Evolutionary conservation across 2,329 filamentous ascomycete species (phyloP).

Genomic region (Daldinia eschscholtzii): DNA sequence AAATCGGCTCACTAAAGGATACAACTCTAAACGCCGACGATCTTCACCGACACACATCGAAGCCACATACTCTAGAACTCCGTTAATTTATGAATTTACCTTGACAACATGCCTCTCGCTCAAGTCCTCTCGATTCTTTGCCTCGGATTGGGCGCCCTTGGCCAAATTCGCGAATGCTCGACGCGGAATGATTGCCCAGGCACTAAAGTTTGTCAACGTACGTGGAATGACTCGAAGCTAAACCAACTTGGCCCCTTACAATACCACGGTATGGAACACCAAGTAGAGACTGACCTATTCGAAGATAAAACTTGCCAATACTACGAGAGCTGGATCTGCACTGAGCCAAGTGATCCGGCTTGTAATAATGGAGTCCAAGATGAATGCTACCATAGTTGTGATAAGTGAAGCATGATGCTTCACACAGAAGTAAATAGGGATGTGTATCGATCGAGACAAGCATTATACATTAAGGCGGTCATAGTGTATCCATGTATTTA

Average conservation of each 20-base stretch:
- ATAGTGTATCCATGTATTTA: not conserved
- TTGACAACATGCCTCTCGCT: not conserved
- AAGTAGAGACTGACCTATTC: not conserved
- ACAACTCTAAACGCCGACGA: not conserved
- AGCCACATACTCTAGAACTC: not conserved
- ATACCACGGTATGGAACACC: not conserved
- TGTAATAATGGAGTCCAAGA: slow-evolving; percentile 8
- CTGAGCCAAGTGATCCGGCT: slow-evolving; percentile 1
- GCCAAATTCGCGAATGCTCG: not conserved
- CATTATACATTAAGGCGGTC: not conserved
- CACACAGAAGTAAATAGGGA: not conserved
- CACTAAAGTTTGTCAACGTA: slow-evolving; percentile 1
- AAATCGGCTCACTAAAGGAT: not conserved
- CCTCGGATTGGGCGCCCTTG: not conserved
- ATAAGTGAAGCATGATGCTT: not conserved
- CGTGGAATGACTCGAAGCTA: not conserved
- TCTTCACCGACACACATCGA: not conserved
- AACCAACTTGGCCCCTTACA: not conserved
- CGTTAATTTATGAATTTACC: not conserved
- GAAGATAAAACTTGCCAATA: slow-evolving; percentile 5
- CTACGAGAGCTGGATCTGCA: slow-evolving; percentile 2
- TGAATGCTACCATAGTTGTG: slow-evolving; percentile 1
- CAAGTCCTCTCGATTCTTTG: not conserved
- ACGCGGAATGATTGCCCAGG: slow-evolving; percentile 1
- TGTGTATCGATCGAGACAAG: not conserved